These are phyloP conservation scores for Ophiobolus disseminans DNA, from an alignment of 2,329 filamentous ascomycete species.

Conservation along the genomic window DNA sequence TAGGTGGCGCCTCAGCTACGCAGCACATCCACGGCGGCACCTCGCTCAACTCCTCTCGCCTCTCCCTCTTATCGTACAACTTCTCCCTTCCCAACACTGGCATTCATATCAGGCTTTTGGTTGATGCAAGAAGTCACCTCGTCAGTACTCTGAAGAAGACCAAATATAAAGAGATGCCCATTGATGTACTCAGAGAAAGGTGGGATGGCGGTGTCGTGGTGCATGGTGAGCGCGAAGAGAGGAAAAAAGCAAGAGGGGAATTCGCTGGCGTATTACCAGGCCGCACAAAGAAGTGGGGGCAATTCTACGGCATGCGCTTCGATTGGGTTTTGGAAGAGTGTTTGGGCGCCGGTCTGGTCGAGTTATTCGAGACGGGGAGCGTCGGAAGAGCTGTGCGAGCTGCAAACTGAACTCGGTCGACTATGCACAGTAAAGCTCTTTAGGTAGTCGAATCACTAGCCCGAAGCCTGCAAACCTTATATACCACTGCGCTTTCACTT, in stretches of 20 bases:
- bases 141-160: slow-evolving; percentile 65
- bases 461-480: too few relatives aligned
- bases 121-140: slow-evolving; percentile 68
- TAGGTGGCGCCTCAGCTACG: slow-evolving; percentile 72
- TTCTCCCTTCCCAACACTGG: slow-evolving; percentile 73
- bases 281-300: slow-evolving; percentile 72
- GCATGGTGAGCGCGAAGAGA: slow-evolving; percentile 54
- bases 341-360: slow-evolving; percentile 72
- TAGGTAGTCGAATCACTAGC: too few relatives aligned
- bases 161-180: slow-evolving; percentile 68
- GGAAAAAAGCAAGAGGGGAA: slow-evolving; percentile 63
- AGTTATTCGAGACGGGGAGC: slow-evolving; percentile 76
- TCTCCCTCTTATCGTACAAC: slow-evolving; percentile 46
- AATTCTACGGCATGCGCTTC: slow-evolving; percentile 73
- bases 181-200: slow-evolving; percentile 67
- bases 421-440: too few relatives aligned
- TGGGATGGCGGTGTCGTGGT: slow-evolving; percentile 72
- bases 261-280: slow-evolving; percentile 65
- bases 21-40: slow-evolving; percentile 72
- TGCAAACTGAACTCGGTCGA: neutral
- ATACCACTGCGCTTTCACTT: too few relatives aligned
- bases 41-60: slow-evolving; percentile 32
- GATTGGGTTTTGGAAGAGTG: slow-evolving; percentile 76
- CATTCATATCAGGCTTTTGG: slow-evolving; percentile 69
- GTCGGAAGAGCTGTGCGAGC: slow-evolving; percentile 69